Percentiles rank a stretch among this genome's conserved stretches.
phyloP scores from a whole-genome alignment of 2,329 filamentous ascomycete genomes.

The Coniochaeta sp. region DNA sequence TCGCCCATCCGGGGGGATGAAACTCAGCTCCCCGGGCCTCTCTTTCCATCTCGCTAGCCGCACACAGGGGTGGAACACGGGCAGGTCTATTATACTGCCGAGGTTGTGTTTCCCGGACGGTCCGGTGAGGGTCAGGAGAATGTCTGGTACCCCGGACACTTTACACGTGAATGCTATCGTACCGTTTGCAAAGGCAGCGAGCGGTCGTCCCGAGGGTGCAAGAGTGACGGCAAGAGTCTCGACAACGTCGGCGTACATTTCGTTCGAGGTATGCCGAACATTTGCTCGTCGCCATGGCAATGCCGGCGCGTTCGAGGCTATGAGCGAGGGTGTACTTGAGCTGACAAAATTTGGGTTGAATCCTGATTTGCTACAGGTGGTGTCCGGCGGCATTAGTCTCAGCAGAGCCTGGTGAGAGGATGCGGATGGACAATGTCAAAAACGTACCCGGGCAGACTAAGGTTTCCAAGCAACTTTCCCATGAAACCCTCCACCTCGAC shows the following conservation, averaged over 20 bases:
- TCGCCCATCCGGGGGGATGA: constrained; percentile 87
- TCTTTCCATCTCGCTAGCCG: constrained; percentile 85
- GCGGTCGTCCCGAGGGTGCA: constrained; percentile 79
- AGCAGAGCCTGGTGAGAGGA: background rate
- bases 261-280: constrained; percentile 92
- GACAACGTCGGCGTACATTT: constrained; percentile 92
- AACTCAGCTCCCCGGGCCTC: constrained; percentile 83
- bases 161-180: constrained; percentile 94
- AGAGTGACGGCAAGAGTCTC: constrained; percentile 84
- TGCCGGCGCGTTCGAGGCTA: constrained; percentile 40
- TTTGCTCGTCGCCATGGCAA: constrained; percentile 87
- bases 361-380: constrained; percentile 24
- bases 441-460: constrained; percentile 68
- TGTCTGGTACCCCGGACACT: constrained; percentile 87
- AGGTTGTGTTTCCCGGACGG: constrained; percentile 76
- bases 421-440: background rate
- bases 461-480: constrained; percentile 79
- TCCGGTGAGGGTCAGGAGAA: constrained; percentile 72
- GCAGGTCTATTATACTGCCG: constrained; percentile 68
- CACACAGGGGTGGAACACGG: constrained; percentile 95
- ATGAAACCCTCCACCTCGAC: constrained; percentile 89
- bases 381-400: background rate
- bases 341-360: constrained; percentile 27
- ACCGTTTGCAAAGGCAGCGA: constrained; percentile 82
- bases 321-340: constrained; percentile 29